phyloP scores from a whole-genome alignment of 202 grass and related monocot genomes.

The Panicum hallii region DNA sequence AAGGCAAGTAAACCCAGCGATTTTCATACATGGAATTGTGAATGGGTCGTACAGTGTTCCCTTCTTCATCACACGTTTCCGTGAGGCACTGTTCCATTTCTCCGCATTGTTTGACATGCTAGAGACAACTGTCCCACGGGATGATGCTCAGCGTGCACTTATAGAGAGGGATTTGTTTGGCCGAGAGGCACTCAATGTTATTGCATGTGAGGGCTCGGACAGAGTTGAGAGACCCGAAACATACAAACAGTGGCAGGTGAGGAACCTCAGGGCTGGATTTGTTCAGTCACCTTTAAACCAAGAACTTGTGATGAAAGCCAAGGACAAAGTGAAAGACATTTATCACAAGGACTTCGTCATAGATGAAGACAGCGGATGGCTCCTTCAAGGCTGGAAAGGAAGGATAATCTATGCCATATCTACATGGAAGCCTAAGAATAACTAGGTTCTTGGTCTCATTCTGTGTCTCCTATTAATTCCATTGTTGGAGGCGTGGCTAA shows the following conservation, averaged over 20 bases:
- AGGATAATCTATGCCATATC: slow-evolving; percentile 91
- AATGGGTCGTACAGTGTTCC: slow-evolving; percentile 93
- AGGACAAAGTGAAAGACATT: slow-evolving; percentile 74
- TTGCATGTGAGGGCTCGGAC: slow-evolving; percentile 91
- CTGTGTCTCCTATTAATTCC: slow-evolving; percentile 17
- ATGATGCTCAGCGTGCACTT: slow-evolving; percentile 74
- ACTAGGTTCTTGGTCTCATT: slow-evolving; percentile 31
- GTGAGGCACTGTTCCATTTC: slow-evolving; percentile 93
- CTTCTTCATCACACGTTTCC: slow-evolving; percentile 94
- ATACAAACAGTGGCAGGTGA: slow-evolving; percentile 97
- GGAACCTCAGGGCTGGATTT: slow-evolving; percentile 94
- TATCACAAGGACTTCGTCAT: slow-evolving; percentile 99
- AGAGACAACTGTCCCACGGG: slow-evolving; percentile 78
- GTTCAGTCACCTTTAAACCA: slow-evolving; percentile 63
- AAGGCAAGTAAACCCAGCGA: slow-evolving; percentile 78
- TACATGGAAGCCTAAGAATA: slow-evolving; percentile 78
- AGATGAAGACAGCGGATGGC: slow-evolving; percentile 88
- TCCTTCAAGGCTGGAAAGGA: slow-evolving; percentile 98
- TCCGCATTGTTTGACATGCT: slow-evolving; percentile 94
- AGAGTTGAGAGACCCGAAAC: slow-evolving; percentile 94
- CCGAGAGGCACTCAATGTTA: slow-evolving; percentile 90
- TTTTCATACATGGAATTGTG: slow-evolving; percentile 91
- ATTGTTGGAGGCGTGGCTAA: slow-evolving; percentile 31
- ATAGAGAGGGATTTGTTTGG: slow-evolving; percentile 88
- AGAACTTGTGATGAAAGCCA: slow-evolving; percentile 80